Percentiles rank a stretch among this genome's conserved stretches.
Evolutionary conservation across 78 protist species (phyloP).

Genomic region (Cyanophora paradoxa): DNA sequence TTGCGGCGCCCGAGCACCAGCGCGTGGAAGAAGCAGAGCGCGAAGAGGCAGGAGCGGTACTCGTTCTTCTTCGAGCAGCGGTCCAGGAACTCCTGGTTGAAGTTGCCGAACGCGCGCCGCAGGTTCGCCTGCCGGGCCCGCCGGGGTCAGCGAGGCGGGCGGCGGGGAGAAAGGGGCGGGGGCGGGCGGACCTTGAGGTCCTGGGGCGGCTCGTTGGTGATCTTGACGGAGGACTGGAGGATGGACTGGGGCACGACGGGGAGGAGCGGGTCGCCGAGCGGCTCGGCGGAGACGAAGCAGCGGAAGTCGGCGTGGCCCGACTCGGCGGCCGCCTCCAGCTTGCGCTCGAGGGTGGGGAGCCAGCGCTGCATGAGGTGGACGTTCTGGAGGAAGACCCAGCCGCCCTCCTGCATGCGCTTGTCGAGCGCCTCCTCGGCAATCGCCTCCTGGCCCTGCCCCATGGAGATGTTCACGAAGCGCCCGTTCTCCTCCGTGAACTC

Average conservation of each 20-base stretch:
- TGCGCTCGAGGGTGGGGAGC: slow-evolving; percentile 53
- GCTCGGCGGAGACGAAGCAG: slow-evolving; percentile 63
- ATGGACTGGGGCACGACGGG: slow-evolving; percentile 46
- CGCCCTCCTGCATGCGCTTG: slow-evolving; percentile 31
- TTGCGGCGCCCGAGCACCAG: slow-evolving; percentile 73
- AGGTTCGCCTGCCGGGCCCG: slow-evolving; percentile 35
- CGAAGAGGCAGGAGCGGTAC: slow-evolving; percentile 37
- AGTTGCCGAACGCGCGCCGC: slow-evolving; percentile 30
- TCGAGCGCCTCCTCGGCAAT: slow-evolving; percentile 55
- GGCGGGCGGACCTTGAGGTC: no score
- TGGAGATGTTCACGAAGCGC: slow-evolving; percentile 33
- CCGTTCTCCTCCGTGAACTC: slow-evolving; percentile 30
- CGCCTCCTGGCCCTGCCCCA: slow-evolving; percentile 68
- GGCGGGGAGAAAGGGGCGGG: no score
- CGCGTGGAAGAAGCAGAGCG: slow-evolving; percentile 58
- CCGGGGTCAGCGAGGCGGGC: no score
- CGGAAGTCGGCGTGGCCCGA: slow-evolving; percentile 36
- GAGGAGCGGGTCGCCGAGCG: slow-evolving; percentile 7
- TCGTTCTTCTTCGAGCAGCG: slow-evolving; percentile 19
- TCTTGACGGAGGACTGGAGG: slow-evolving; percentile 43
- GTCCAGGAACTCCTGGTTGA: slow-evolving; percentile 36
- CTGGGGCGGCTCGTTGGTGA: slow-evolving; percentile 66
- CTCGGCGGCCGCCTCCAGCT: slow-evolving; percentile 40
- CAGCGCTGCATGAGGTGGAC: slow-evolving; percentile 51
- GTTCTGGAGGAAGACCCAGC: slow-evolving; percentile 56